phyloP scores from a whole-genome alignment of 2,329 filamentous ascomycete species.

The Periconia digitata region DNA sequence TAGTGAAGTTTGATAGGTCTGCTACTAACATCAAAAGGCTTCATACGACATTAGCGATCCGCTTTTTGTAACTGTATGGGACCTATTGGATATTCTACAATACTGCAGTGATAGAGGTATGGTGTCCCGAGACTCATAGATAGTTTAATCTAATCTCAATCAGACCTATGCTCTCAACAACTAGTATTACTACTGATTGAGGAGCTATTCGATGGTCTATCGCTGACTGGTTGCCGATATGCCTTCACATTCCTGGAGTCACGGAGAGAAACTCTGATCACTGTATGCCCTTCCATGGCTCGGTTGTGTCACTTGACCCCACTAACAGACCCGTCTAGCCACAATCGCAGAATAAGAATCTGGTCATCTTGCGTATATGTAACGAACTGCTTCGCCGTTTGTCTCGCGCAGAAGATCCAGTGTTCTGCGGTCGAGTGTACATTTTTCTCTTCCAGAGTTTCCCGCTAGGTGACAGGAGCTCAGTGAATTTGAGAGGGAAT shows the following conservation, averaged over 20 bases:
- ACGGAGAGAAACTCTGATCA: conserved; percentile 81
- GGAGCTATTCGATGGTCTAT: conserved; percentile 93
- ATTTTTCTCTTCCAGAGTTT: conserved; percentile 99
- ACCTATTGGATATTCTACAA: conserved; percentile 87
- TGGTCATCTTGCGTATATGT: conserved; percentile 89
- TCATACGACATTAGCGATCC: conserved; percentile 74
- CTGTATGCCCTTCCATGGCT: conserved; percentile 52
- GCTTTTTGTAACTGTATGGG: conserved; percentile 84
- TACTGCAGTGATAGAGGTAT: conserved; percentile 80
- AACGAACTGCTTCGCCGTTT: conserved; percentile 92
- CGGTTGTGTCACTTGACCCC: not conserved
- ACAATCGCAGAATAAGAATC: conserved; percentile 65
- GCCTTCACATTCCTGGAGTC: conserved; percentile 97
- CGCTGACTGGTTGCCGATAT: conserved; percentile 83
- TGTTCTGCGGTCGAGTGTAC: conserved; percentile 96
- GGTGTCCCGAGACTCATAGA: conserved; percentile 3
- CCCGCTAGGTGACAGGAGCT: conserved; percentile 92
- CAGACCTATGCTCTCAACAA: conserved; percentile 68
- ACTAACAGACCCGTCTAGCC: conserved; percentile 35
- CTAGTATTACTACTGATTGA: conserved; percentile 90
- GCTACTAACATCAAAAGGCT: conserved; percentile 55
- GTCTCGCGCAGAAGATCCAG: conserved; percentile 94
- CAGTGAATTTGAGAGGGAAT: conserved; percentile 92
- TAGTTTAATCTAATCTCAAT: not conserved
- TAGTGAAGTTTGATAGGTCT: not conserved